phyloP scores from a whole-genome alignment of 2,329 filamentous ascomycete genomes.

The Talaromyces sp. region DNA sequence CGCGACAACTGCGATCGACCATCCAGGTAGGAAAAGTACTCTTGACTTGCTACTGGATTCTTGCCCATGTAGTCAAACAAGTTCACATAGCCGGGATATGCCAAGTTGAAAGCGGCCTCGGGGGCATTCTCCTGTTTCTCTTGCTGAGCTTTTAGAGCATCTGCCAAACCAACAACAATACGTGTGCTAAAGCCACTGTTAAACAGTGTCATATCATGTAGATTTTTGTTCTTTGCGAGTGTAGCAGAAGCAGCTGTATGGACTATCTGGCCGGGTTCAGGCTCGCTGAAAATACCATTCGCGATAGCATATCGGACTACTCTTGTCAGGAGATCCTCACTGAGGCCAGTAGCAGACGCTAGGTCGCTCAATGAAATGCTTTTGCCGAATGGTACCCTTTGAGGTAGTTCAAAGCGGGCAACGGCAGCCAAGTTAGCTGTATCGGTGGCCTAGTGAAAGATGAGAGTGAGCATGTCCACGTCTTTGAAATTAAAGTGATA shows the following conservation, averaged over 20 bases:
- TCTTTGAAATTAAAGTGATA: too few species aligned
- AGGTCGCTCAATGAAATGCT: neutral
- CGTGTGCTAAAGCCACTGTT: neutral
- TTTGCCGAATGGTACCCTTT: constrained; percentile 3
- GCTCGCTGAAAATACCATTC: constrained; percentile 9
- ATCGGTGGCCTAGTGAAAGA: neutral
- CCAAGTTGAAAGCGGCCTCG: constrained; percentile 4
- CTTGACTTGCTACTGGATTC: neutral
- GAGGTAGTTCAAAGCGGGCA: neutral
- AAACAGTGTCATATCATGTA: neutral
- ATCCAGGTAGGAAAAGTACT: constrained; percentile 8
- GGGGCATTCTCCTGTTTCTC: neutral
- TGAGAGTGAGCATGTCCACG: too few species aligned
- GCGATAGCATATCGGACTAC: neutral
- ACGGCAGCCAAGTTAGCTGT: constrained; percentile 2
- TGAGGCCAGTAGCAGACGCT: neutral
- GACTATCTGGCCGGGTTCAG: neutral
- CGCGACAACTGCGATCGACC: neutral
- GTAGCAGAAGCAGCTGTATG: constrained; percentile 3
- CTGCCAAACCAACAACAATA: neutral
- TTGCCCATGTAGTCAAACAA: neutral
- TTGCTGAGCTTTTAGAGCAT: neutral
- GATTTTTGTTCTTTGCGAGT: constrained; percentile 1
- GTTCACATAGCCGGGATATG: neutral
- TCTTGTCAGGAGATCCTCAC: neutral